Base-by-base conservation (phyloP, 768 basidiomycete species). In the Vararia minispora region DNA sequence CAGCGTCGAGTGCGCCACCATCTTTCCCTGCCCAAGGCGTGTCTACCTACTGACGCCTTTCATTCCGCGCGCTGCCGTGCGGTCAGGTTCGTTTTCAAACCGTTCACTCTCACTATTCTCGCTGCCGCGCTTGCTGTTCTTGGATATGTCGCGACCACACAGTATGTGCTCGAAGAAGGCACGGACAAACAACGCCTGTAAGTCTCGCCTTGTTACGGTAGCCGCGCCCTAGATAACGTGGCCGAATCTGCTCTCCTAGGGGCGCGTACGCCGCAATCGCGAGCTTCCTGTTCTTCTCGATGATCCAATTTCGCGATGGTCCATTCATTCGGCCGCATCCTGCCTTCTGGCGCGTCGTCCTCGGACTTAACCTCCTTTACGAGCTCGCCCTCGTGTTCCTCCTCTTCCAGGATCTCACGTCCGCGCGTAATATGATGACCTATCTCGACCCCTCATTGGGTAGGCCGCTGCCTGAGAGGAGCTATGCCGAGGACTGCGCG, bases 311-410 rank as follows among this genome's bases (percentile, higher is more conserved):
- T 52, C 79, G 87, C 42, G 87, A 91, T 55, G 87, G 87, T 0
- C 87, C 87, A 22, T 91, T 85, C 58, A 69, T 90, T 53, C 76
- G 87, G 26, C 87, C 87, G 0, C 87, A 91, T 57, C 87, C 87
- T 43, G 81, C 78, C 13, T 84, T 87, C 57, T 89, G 86, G 86
- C 69, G 88, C 35, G 62, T 76, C 27, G 69, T 87, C 4, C 66
- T 90, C 20, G 86, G 84, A 18, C 61, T 85, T 44, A 91, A 91
- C 58, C 59, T 91, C 12, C 64, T 89, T 21, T 91, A 91, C 53
- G 85, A 87, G 54, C 64, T 91, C 28, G 76, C 70, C 9, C 63
- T 91, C 27, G 87, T 89, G 31, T 91, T 89, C 58, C 55, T 91
- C 23, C 69, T 90, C 35, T 90, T 90, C 58, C 84, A 90, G 58